Conservation (phyloP, 768 basidiomycete species). For the Podaxis sp. region DNA sequence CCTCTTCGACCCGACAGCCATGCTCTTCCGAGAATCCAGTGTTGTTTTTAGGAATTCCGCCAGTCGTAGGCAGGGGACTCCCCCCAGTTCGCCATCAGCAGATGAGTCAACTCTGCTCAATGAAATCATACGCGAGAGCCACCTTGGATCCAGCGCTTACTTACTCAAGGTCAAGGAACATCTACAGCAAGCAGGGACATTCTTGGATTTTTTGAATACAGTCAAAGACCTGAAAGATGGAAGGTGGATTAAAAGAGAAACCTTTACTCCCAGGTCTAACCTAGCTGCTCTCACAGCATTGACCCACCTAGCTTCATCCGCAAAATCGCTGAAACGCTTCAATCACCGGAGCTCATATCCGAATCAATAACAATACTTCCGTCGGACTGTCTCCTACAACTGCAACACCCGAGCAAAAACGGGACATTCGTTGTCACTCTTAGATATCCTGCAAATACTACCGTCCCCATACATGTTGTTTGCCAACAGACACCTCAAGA, state of each 20-base stretch:
- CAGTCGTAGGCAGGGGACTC: neutral
- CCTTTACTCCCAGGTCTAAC: neutral
- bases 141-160: neutral
- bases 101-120: slow-evolving; percentile 1
- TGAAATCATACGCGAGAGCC: neutral
- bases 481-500: neutral
- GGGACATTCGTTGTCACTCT: slow-evolving; percentile 1
- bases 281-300: neutral
- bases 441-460: neutral
- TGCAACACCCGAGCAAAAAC: neutral
- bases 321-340: neutral
- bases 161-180: slow-evolving; percentile 5
- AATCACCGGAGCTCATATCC: slow-evolving; percentile 3
- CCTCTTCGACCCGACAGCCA: neutral
- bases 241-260: neutral
- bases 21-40: slow-evolving; percentile 1
- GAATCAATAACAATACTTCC: neutral
- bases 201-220: neutral
- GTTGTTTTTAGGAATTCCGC: neutral
- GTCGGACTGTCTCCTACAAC: neutral
- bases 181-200: neutral
- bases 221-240: neutral
- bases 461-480: neutral
- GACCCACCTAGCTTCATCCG: neutral
- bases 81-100: neutral